Percentiles rank a stretch among this genome's conserved stretches.
Evolutionary conservation across 2,329 filamentous ascomycete genomes (phyloP).

Genomic region (Sarocladium strictum): DNA sequence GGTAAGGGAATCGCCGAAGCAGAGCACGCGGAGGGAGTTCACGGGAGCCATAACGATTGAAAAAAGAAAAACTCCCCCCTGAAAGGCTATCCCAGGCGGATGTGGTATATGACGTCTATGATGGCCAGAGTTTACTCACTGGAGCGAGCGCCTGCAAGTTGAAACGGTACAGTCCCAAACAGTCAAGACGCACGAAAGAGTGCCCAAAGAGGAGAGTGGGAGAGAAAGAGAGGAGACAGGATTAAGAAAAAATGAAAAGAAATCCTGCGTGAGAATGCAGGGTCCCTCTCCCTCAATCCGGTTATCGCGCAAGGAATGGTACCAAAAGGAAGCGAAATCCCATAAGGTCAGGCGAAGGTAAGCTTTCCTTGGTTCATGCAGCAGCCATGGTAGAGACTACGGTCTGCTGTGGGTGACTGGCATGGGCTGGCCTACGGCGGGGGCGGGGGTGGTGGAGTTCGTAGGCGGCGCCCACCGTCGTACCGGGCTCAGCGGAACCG

Average conservation of each 20-base stretch:
- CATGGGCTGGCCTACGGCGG: neutral
- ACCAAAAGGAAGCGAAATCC: too few relatives aligned
- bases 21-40: constrained; percentile 47
- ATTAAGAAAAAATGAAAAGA: too few relatives aligned
- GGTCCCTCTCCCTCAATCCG: neutral
- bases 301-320: neutral
- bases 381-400: too few relatives aligned
- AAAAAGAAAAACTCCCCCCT: too few relatives aligned
- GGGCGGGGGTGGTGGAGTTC: constrained; percentile 2
- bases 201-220: neutral
- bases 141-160: too few relatives aligned
- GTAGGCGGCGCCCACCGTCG: neutral
- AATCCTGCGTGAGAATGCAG: neutral
- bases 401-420: neutral
- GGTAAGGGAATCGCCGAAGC: constrained; percentile 61
- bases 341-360: too few relatives aligned
- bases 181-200: too few relatives aligned
- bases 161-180: too few relatives aligned
- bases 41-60: constrained; percentile 11
- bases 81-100: too few relatives aligned
- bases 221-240: neutral
- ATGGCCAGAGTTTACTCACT: too few relatives aligned
- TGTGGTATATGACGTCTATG: too few relatives aligned
- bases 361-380: neutral
- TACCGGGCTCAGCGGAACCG: constrained; percentile 1